Base-by-base conservation (phyloP, 2,329 filamentous ascomycete species). In the Daldinia eschscholtzii region DNA sequence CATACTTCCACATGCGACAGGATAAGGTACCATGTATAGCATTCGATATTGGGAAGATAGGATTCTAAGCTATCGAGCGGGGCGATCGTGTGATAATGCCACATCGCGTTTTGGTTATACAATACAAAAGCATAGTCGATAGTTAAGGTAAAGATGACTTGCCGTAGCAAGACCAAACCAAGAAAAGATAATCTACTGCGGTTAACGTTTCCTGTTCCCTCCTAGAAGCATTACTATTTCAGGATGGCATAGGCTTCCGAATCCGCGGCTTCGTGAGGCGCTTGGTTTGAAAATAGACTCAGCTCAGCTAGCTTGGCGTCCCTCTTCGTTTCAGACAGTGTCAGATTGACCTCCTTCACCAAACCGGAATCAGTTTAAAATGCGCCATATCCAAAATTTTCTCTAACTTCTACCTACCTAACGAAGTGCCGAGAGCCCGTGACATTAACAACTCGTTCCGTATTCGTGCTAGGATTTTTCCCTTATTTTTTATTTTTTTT, bases 291-390 rank as follows among this genome's bases (percentile, higher is more conserved):
- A 73, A 72, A 73, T 73, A 65, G 63, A 71, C 61, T 64, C 66
- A 66, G 64, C 64, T 64, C 66, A 66, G 65, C 64, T 55, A 35
- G 58, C 56, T 72, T 67, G 64, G 67, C 67, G 65, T 68, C 65
- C 61, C 61, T 44, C 18, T 53, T 67, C 68, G 72, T 74, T 74
- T 73, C 73, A 74, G 70, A 41, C 65, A 63, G 67, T 70, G 68
- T 74, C 70, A 71, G 73, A 72, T 57, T 73, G 57, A 55, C 39
- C 60, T 59, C 53, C 41, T 44, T 35, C 33, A 42, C 10, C 42
- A 55, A 55, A 18, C 26, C 44, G 15, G 60, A 64, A 52, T 41
- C 4, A 58, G 53, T 57, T 41, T 26, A 39, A 26, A 56, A 57
- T 50, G 18, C 35, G 56, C 42, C 39, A 55, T 50, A 41, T 64